phyloP scores from a whole-genome alignment of 148 eudicot species.

The Rhododendron henanense region DNA sequence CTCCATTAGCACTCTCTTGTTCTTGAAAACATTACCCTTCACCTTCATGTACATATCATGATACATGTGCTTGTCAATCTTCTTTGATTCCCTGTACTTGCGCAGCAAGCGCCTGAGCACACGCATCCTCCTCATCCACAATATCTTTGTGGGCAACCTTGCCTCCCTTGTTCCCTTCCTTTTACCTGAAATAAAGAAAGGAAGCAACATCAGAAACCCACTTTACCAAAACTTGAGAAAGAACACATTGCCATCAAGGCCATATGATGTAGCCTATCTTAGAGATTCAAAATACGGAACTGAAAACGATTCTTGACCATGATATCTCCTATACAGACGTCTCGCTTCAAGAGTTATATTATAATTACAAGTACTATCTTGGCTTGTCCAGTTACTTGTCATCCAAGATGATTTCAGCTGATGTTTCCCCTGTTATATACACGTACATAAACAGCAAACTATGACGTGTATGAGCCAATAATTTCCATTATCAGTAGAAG shows the following conservation, averaged over 20 bases:
- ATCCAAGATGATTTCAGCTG: not conserved
- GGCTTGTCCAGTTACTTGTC: too few species aligned
- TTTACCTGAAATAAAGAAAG: constrained; percentile 44
- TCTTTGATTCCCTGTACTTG: constrained; percentile 78
- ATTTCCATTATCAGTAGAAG: not conserved
- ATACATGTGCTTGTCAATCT: constrained; percentile 91
- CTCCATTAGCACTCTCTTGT: constrained; percentile 82
- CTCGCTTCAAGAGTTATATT: too few species aligned
- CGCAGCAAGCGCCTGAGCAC: constrained; percentile 80
- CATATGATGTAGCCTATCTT: not conserved
- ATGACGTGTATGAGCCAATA: not conserved
- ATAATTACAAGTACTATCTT: not conserved
- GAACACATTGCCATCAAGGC: not conserved
- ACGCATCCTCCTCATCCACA: constrained; percentile 90
- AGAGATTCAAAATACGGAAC: not conserved
- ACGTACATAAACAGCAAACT: not conserved
- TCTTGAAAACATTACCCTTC: constrained; percentile 85
- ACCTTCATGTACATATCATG: constrained; percentile 94
- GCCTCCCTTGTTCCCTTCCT: constrained; percentile 94
- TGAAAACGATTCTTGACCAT: not conserved
- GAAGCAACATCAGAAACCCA: not conserved
- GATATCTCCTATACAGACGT: not conserved
- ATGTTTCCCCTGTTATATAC: not conserved
- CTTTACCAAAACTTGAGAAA: not conserved
- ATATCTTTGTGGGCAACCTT: constrained; percentile 71